Percentiles rank a stretch among this genome's conserved stretches.
Evolutionary conservation across 2,329 filamentous ascomycete species (phyloP).

Genomic region (Fusarium devonianum): DNA sequence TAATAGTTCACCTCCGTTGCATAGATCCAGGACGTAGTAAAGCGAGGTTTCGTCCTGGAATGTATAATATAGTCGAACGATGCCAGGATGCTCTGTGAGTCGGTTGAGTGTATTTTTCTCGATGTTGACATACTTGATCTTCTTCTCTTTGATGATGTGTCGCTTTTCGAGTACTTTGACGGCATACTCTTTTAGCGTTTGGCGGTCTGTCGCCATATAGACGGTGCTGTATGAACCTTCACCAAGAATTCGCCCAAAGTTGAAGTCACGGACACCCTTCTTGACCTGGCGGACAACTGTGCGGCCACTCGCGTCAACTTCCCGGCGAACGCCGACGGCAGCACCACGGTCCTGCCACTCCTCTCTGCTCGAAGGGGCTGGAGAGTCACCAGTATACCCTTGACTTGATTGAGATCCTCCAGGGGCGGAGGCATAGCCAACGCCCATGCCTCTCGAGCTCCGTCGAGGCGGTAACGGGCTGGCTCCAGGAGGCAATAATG

Average conservation of each 20-base stretch:
- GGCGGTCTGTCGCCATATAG: slow-evolving; percentile 88
- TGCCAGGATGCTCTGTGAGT: slow-evolving; percentile 93
- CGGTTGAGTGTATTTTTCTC: slow-evolving; percentile 98
- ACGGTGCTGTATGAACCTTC: slow-evolving; percentile 99
- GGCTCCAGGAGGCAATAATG: slow-evolving; percentile 55
- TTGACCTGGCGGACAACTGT: slow-evolving; percentile 85
- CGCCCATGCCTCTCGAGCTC: slow-evolving; percentile 75
- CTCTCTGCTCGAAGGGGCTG: slow-evolving; percentile 70
- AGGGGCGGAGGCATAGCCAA: slow-evolving; percentile 55
- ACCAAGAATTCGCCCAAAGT: slow-evolving; percentile 87
- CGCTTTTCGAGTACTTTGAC: slow-evolving; percentile 98
- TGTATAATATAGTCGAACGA: slow-evolving; percentile 96
- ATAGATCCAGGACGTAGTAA: slow-evolving; percentile 96
- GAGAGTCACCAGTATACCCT: slow-evolving; percentile 50
- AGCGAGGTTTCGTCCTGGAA: slow-evolving; percentile 96
- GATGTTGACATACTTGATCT: slow-evolving; percentile 99
- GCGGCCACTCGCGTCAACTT: slow-evolving; percentile 85
- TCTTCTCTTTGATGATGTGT: slow-evolving; percentile 99
- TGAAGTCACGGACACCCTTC: slow-evolving; percentile 97
- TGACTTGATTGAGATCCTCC: slow-evolving; percentile 35
- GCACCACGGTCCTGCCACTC: slow-evolving; percentile 97
- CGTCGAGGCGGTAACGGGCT: slow-evolving; percentile 75
- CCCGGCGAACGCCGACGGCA: slow-evolving; percentile 81
- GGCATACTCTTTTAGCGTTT: slow-evolving; percentile 94
- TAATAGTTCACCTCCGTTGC: slow-evolving; percentile 88